A percentile compares a stretch with the other conserved stretches of the same genome.
These are phyloP conservation scores for Nelumbo lutea DNA, from an alignment of 164 flowering plant genomes.

Conservation along the genomic window DNA sequence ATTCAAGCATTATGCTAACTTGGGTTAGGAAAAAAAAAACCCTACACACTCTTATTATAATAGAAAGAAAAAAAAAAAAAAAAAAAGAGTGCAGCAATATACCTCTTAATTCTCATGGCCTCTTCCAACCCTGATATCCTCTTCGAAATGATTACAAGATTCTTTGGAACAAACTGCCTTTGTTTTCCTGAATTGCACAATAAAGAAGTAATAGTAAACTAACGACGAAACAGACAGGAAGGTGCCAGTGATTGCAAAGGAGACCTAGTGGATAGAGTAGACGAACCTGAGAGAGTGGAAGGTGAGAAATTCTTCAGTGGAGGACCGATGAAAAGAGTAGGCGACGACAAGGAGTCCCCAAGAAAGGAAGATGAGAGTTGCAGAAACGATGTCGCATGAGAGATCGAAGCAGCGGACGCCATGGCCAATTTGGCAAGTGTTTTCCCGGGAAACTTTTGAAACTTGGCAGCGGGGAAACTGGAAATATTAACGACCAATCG, in stretches of 20 bases:
- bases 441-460: not conserved
- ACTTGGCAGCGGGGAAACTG: no score
- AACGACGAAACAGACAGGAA: not conserved
- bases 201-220: conserved; percentile 4
- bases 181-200: conserved; percentile 26
- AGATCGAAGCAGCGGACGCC: no score
- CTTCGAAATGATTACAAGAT: conserved; percentile 34
- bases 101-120: conserved; percentile 73
- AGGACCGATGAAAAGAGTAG: conserved; percentile 25
- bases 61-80: no score
- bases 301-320: conserved; percentile 22
- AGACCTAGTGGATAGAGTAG: no score
- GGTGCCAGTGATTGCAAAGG: not conserved
- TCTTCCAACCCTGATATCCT: conserved; percentile 69
- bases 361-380: conserved; percentile 29
- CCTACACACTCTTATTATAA: no score
- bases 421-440: not conserved
- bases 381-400: conserved; percentile 24
- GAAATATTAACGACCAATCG: no score
- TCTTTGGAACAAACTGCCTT: conserved; percentile 3
- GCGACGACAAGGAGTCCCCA: conserved; percentile 23
- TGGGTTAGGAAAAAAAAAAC: no score
- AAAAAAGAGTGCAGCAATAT: not conserved
- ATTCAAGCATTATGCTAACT: no score
- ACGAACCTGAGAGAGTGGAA: conserved; percentile 25